Conservation (phyloP, 306 rosid genomes). For the Citrullus colocynthis region DNA sequence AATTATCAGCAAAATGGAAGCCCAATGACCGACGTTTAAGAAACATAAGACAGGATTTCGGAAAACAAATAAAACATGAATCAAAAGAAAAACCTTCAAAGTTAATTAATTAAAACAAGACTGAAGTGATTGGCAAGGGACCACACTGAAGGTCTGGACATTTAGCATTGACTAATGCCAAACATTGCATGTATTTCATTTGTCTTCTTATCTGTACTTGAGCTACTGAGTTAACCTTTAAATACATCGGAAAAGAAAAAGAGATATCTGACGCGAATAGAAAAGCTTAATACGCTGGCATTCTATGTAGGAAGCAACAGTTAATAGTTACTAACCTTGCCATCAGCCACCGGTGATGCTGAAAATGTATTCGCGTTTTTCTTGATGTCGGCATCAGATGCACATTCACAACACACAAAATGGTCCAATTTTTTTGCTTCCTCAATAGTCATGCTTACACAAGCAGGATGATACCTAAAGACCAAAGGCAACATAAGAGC, state of each 20-base stretch:
- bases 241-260: not conserved
- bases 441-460: conserved; percentile 77
- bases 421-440: conserved; percentile 75
- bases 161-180: not conserved
- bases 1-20: not conserved
- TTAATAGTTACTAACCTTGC: conserved; percentile 38
- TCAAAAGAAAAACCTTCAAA: not conserved
- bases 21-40: not conserved
- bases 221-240: not conserved
- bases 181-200: not conserved
- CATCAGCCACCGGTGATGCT: conserved; percentile 37
- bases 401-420: conserved; percentile 80
- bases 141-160: not conserved
- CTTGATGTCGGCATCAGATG: conserved; percentile 50
- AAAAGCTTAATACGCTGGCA: not conserved
- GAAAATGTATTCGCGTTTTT: conserved; percentile 38
- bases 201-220: not conserved
- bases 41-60: not conserved
- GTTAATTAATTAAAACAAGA: not conserved
- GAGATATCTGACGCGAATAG: not conserved
- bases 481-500: conserved; percentile 9
- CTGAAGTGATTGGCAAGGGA: not conserved
- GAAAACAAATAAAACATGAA: not conserved
- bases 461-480: conserved; percentile 93
- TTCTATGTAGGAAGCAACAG: not conserved